Conservation (phyloP, 768 basidiomycete species). For the Termitomyces sp. region DNA sequence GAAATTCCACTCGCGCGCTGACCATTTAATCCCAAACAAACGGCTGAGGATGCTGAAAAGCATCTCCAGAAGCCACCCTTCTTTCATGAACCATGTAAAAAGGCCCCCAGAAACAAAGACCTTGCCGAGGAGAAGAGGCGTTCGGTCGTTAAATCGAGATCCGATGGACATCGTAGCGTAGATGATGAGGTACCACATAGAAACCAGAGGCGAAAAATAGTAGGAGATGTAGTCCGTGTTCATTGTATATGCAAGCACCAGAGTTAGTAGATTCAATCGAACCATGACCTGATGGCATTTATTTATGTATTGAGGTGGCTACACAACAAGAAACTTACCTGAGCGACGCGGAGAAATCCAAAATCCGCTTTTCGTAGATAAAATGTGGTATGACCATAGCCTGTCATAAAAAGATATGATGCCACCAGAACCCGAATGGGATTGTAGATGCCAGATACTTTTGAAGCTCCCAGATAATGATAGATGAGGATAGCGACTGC, state of each 20-base stretch:
- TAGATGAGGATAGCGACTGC: constrained; percentile 89
- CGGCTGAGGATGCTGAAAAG: constrained; percentile 62
- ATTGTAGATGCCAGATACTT: constrained; percentile 91
- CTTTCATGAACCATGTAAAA: constrained; percentile 65
- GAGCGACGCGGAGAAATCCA: constrained; percentile 72
- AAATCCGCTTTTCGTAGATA: constrained; percentile 91
- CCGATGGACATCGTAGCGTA: constrained; percentile 77
- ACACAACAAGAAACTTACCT: constrained; percentile 39
- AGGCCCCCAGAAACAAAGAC: constrained; percentile 61
- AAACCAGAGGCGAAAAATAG: constrained; percentile 88
- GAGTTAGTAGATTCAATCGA: constrained; percentile 80
- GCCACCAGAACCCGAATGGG: constrained; percentile 87
- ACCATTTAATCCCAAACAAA: constrained; percentile 81
- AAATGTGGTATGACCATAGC: constrained; percentile 86
- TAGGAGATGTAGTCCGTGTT: constrained; percentile 89
- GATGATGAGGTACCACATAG: constrained; percentile 87
- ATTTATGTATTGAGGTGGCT: constrained; percentile 3
- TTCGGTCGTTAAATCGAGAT: constrained; percentile 69
- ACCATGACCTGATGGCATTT: constrained; percentile 56
- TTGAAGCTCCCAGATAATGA: constrained; percentile 88
- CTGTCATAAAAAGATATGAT: constrained; percentile 90
- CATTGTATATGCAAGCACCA: constrained; percentile 86
- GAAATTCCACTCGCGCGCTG: constrained; percentile 85
- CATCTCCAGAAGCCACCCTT: constrained; percentile 58
- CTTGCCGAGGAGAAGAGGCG: constrained; percentile 67